A percentile compares a stretch with the other conserved stretches of the same genome.
Evolutionary conservation across 73 alveolate genomes (phyloP).

Genomic region (Paramecium sonneborni): DNA sequence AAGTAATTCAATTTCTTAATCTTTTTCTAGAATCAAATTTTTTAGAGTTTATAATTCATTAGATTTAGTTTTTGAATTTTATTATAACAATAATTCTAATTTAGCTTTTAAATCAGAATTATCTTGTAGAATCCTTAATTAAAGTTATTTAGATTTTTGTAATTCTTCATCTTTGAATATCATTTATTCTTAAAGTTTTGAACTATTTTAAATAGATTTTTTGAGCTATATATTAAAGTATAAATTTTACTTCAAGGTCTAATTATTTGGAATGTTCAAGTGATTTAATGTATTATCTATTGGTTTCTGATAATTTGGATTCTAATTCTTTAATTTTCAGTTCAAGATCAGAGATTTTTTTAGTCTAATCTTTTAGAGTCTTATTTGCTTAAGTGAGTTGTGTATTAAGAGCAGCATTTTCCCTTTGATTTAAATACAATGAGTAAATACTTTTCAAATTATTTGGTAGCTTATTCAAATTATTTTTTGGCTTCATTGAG

Average conservation of each 20-base stretch:
- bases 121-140: not conserved
- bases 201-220: not conserved
- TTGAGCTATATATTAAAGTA: not conserved
- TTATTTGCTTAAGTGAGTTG: not conserved
- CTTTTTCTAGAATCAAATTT: not conserved
- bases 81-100: not conserved
- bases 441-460: conserved; percentile 17
- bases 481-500: not conserved
- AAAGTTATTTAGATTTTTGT: not conserved
- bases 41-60: not conserved
- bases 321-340: not conserved
- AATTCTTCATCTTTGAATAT: not conserved
- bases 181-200: not conserved
- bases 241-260: not conserved
- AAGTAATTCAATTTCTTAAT: not conserved
- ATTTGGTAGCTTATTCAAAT: not conserved
- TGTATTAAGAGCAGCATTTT: not conserved
- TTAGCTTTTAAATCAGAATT: not conserved
- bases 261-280: conserved; percentile 19
- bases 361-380: not conserved
- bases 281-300: not conserved
- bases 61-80: not conserved
- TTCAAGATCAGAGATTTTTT: not conserved
- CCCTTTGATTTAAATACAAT: not conserved
- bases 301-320: not conserved